Base-by-base conservation (phyloP, 768 basidiomycete species). In the Nidularia pulvinata region DNA sequence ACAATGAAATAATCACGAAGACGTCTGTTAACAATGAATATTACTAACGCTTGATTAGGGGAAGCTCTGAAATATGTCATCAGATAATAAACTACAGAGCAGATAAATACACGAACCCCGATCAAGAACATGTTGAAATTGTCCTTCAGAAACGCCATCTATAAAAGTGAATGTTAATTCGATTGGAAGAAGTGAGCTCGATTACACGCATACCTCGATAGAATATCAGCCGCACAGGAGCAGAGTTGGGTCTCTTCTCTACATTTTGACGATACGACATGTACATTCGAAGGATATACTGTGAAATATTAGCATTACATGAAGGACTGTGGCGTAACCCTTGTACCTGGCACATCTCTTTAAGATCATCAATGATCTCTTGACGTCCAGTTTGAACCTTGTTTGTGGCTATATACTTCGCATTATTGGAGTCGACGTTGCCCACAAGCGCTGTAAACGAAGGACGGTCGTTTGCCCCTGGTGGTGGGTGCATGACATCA, bases 401-500 rank as follows among this genome's bases (percentile, higher is more conserved):
- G 37, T 76, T 81, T 3, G 76, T 81, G 0, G 71, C 69, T 7
- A 72, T 62, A 55, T 89, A 91, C 58, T 88, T 88, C 1, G 86
- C 85, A 2, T 76, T 77, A 51, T 85, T 79, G 0, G 81, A 78
- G 61, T 91, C 89, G 22, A 91, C 82, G 54, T 82, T 91, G 10
- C 77, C 88, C 6, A 91, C 89, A 3, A 91, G 72, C 0, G 87
- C 71, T 0, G 89, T 85, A 63, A 86, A 90, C 0, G 89, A 91
- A 1, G 89, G 89, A 0, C 85, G 78, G 7, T 80, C 85, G 2
- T 76, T 78, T 0, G 85, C 77, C 6, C 89, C 88, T 6, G 89
- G 88, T 3, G 86, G 80, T 1, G 89, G 88, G 59, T 91, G 89
- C 16, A 88, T 87, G 14, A 87, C 86, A 62, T 90, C 88, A 4